A percentile compares a stretch with the other conserved stretches of the same genome.
phyloP scores from a whole-genome alignment of 495 filamentous ascomycete species.

The Annulohypoxylon nitens region DNA sequence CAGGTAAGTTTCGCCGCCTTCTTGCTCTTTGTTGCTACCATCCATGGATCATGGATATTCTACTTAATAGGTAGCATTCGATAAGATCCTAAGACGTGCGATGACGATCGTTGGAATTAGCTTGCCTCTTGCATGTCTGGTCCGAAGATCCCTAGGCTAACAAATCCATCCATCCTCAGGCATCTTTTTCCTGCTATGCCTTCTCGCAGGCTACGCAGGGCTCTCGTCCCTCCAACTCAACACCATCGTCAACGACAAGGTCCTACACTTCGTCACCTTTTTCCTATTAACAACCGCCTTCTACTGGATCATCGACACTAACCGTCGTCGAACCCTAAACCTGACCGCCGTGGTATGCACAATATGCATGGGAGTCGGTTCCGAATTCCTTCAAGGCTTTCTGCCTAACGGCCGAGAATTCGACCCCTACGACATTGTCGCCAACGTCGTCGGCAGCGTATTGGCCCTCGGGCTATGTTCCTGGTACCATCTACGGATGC shows the following conservation, averaged over 20 bases:
- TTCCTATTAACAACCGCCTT: constrained; percentile 88
- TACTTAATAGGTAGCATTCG: not conserved
- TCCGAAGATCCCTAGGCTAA: constrained; percentile 17
- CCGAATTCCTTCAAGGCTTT: constrained; percentile 85
- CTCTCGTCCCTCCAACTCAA: constrained; percentile 72
- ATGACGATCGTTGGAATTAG: constrained; percentile 16
- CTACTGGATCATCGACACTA: constrained; percentile 97
- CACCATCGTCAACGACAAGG: constrained; percentile 79
- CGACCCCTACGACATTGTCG: constrained; percentile 86
- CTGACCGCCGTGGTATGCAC: constrained; percentile 87
- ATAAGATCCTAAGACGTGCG: not conserved
- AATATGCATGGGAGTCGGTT: constrained; percentile 78
- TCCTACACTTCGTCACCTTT: constrained; percentile 90
- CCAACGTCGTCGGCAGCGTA: constrained; percentile 86
- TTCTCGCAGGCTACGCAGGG: constrained; percentile 82
- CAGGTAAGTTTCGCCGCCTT: constrained; percentile 63
- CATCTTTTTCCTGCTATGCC: constrained; percentile 80
- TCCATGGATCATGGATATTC: no score
- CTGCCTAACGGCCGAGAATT: constrained; percentile 86
- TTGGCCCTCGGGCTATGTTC: constrained; percentile 77
- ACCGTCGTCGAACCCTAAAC: constrained; percentile 84
- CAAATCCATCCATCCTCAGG: constrained; percentile 58
- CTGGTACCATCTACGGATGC: constrained; percentile 96
- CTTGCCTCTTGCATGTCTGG: constrained; percentile 4
- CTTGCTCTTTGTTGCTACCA: constrained; percentile 13